phyloP scores from a whole-genome alignment of 2,329 filamentous ascomycete species.

The Stachybotrys echinatus region DNA sequence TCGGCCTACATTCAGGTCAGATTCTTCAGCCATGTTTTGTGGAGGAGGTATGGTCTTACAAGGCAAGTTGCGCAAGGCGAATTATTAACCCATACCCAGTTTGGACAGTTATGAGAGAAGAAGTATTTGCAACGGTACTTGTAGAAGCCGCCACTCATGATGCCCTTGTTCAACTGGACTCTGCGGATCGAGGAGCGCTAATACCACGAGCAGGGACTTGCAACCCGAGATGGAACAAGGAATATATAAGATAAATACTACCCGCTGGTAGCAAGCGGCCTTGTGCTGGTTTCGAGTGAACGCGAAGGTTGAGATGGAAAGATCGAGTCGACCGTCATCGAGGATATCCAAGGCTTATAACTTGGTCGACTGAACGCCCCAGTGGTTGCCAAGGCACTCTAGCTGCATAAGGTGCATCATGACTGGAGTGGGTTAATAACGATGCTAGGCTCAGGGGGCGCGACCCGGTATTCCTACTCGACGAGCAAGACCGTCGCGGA shows the following conservation, averaged over 20 bases:
- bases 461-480: background rate
- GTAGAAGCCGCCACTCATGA: constrained; percentile 38
- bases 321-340: background rate
- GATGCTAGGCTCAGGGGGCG: background rate
- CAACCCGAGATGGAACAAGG: background rate
- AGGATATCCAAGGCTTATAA: background rate
- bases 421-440: background rate
- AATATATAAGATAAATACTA: constrained; percentile 1
- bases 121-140: constrained; percentile 53
- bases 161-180: constrained; percentile 7
- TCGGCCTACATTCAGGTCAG: constrained; percentile 31
- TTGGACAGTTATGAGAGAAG: constrained; percentile 43
- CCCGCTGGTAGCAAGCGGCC: constrained; percentile 16
- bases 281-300: background rate
- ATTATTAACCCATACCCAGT: constrained; percentile 51
- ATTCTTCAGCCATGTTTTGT: constrained; percentile 9
- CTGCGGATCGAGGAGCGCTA: constrained; percentile 1
- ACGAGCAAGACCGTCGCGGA: background rate
- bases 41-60: constrained; percentile 28
- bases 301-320: background rate
- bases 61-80: constrained; percentile 43
- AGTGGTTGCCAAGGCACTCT: background rate
- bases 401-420: background rate
- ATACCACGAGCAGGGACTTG: constrained; percentile 1
- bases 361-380: background rate